phyloP scores from a whole-genome alignment of 352 stramenopile genomes.

The Pythium brachiatum region DNA sequence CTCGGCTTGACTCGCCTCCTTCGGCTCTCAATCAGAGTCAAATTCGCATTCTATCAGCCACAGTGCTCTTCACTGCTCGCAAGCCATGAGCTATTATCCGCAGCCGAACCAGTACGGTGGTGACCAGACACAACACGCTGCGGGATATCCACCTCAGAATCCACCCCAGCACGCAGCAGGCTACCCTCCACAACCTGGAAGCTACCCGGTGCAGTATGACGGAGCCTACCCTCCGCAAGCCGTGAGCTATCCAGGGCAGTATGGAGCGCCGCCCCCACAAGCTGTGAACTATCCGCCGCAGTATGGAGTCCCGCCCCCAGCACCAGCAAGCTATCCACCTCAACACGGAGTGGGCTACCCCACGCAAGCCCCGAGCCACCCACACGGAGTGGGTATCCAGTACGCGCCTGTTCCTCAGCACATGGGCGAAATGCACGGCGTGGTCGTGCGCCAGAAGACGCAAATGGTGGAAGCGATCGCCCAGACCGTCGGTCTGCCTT shows the following conservation, averaged over 20 bases:
- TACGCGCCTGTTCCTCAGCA: conserved; percentile 33
- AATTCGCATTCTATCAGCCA: not conserved
- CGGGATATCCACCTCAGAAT: not conserved
- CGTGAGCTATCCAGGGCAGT: not conserved
- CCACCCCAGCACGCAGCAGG: not conserved
- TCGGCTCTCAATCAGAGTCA: not conserved
- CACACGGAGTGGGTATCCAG: not conserved
- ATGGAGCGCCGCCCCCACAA: not conserved
- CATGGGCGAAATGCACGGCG: conserved; percentile 33
- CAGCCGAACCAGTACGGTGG: not conserved
- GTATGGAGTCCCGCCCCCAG: not conserved
- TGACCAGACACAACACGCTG: not conserved
- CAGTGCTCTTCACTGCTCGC: no score
- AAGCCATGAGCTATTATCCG: not conserved
- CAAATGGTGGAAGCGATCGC: conserved; percentile 46
- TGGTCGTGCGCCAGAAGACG: conserved; percentile 55
- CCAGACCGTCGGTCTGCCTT: conserved; percentile 50
- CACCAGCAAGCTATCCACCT: not conserved
- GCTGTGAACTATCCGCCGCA: not conserved
- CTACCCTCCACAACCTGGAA: not conserved
- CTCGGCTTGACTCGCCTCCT: no score
- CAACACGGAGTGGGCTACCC: not conserved
- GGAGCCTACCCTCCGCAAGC: not conserved
- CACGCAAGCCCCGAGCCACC: not conserved
- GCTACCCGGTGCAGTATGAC: not conserved